These are phyloP conservation scores for Fusarium euwallaceae DNA, from an alignment of 2,329 filamentous ascomycete genomes.

Conservation along the genomic window DNA sequence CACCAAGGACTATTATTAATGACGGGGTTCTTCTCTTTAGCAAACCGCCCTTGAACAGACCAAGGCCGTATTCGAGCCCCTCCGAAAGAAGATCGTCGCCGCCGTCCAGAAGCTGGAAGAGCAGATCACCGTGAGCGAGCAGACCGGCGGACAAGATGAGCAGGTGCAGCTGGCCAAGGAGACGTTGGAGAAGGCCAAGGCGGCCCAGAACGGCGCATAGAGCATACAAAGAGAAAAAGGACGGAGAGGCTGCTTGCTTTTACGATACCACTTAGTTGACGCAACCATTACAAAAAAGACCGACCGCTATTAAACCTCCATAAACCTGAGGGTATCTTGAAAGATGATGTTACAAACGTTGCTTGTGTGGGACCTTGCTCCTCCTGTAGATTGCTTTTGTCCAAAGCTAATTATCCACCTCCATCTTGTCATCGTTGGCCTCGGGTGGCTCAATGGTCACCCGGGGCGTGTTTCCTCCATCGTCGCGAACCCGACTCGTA, in stretches of 20 bases:
- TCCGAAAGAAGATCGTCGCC: conserved; percentile 78
- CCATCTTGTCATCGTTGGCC: conserved; percentile 72
- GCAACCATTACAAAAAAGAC: conserved; percentile 13
- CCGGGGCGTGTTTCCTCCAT: conserved; percentile 58
- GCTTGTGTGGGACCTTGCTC: not conserved
- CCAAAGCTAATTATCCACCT: conserved; percentile 63
- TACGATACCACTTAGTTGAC: conserved; percentile 36
- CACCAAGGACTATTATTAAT: conserved; percentile 12
- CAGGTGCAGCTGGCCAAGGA: conserved; percentile 70
- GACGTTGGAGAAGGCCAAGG: conserved; percentile 64
- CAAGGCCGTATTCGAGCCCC: conserved; percentile 80
- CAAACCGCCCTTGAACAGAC: conserved; percentile 88
- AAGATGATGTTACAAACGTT: conserved; percentile 28
- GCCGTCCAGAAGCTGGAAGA: conserved; percentile 81
- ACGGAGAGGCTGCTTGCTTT: conserved; percentile 12
- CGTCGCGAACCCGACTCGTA: conserved; percentile 54
- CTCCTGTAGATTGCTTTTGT: not conserved
- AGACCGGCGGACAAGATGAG: conserved; percentile 58
- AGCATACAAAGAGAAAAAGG: not conserved
- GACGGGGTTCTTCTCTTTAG: conserved; percentile 58
- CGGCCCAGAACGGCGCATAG: conserved; percentile 30
- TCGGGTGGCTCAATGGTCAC: conserved; percentile 65
- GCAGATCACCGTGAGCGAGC: conserved; percentile 75
- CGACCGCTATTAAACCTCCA: conserved; percentile 26
- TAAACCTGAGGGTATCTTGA: conserved; percentile 46